Conservation (phyloP, 2,329 filamentous ascomycete species). For the Paracorniculantispora psalliotae region DNA sequence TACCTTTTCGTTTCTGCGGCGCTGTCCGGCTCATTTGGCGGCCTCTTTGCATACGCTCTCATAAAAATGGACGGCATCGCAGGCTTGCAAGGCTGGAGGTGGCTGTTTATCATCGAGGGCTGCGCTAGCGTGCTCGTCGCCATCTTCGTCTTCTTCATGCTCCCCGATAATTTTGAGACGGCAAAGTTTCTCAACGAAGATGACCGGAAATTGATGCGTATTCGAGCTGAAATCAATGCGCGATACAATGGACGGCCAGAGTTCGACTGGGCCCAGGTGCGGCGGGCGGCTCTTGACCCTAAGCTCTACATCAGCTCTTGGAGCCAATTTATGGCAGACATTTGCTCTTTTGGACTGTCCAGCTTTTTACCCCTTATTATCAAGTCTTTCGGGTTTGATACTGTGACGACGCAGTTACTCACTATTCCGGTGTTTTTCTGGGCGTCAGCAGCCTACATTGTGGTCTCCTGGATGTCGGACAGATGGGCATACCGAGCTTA, state of each 20-base stretch:
- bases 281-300: constrained; percentile 14
- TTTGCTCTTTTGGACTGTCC: constrained; percentile 26
- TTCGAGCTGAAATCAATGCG: constrained; percentile 15
- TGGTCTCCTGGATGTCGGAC: constrained; percentile 21
- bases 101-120: constrained; percentile 37
- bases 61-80: constrained; percentile 26
- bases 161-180: not conserved
- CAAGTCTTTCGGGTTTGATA: constrained; percentile 26
- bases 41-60: constrained; percentile 35
- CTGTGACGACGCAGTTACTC: constrained; percentile 26
- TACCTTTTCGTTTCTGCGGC: constrained; percentile 36
- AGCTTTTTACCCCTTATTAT: constrained; percentile 30
- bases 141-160: constrained; percentile 20
- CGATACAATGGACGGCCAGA: constrained; percentile 16
- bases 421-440: constrained; percentile 29
- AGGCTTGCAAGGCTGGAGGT: constrained; percentile 32
- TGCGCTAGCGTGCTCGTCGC: constrained; percentile 26
- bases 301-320: constrained; percentile 28
- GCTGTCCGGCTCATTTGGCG: constrained; percentile 34
- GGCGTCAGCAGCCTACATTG: constrained; percentile 51
- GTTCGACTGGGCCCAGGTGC: constrained; percentile 18
- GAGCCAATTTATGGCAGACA: constrained; percentile 24
- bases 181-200: constrained; percentile 16
- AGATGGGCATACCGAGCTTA: constrained; percentile 18
- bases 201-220: constrained; percentile 18